Conservation (phyloP, 805 yeast species). For the Pichia paraexigua region DNA sequence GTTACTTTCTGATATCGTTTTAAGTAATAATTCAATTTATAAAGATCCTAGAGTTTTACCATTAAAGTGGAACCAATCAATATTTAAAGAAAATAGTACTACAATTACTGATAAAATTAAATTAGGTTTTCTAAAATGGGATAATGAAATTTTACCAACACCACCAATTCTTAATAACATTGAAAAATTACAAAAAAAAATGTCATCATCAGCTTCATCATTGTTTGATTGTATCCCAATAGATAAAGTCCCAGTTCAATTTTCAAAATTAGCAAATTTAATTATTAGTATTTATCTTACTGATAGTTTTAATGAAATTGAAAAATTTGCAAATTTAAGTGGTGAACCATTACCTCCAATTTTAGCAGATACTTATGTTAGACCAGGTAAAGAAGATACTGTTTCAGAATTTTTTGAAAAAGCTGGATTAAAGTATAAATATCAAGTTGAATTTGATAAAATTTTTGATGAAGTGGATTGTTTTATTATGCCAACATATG, state of each 20-base stretch:
- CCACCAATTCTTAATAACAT: constrained; percentile 48
- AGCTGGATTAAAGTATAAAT: constrained; percentile 27
- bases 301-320: constrained; percentile 23
- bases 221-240: constrained; percentile 25
- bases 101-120: constrained; percentile 25
- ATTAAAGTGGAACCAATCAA: constrained; percentile 38
- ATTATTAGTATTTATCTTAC: constrained; percentile 19
- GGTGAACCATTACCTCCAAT: constrained; percentile 26
- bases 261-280: constrained; percentile 22
- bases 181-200: constrained; percentile 19
- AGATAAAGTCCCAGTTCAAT: constrained; percentile 16
- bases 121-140: constrained; percentile 41
- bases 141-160: constrained; percentile 40
- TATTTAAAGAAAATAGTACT: constrained; percentile 2
- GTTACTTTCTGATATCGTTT: constrained; percentile 31
- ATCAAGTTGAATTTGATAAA: constrained; percentile 31
- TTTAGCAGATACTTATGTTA: constrained; percentile 13
- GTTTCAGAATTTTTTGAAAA: constrained; percentile 34
- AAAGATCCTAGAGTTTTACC: constrained; percentile 44
- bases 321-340: constrained; percentile 17
- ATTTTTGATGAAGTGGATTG: constrained; percentile 41
- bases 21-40: constrained; percentile 37
- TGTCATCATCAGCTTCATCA: constrained; percentile 7
- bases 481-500: constrained; percentile 41
- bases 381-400: constrained; percentile 15